Conservation (phyloP, 768 basidiomycete species). For the Amanita thiersii region DNA sequence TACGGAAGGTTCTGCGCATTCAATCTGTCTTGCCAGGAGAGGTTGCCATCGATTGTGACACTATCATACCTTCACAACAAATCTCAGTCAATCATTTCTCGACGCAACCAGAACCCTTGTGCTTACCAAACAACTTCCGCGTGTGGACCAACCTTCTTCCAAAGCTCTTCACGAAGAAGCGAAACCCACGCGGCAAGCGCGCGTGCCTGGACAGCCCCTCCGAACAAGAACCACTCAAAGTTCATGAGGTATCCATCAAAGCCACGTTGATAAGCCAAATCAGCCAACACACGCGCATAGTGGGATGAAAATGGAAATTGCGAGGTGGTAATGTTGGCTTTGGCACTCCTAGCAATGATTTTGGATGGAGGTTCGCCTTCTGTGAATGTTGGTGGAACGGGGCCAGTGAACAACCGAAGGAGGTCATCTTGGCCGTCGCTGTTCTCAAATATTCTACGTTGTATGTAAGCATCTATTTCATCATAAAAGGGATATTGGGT, state of each 20-base stretch:
- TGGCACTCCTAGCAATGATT: constrained; percentile 17
- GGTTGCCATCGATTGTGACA: constrained; percentile 46
- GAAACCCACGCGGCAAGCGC: constrained; percentile 64
- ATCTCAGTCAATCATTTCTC: constrained; percentile 1
- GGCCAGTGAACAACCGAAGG: constrained; percentile 60
- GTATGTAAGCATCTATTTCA: background rate
- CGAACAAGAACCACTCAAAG: constrained; percentile 51
- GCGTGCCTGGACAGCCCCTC: constrained; percentile 48
- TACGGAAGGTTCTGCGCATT: constrained; percentile 67
- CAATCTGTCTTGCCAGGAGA: constrained; percentile 69
- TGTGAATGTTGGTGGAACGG: too few relatives aligned
- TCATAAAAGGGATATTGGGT: background rate
- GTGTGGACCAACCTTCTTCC: constrained; percentile 52
- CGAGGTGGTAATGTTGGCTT: too few relatives aligned
- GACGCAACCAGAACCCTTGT: background rate
- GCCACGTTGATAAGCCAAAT: constrained; percentile 63
- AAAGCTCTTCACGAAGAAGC: constrained; percentile 51
- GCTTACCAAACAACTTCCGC: constrained; percentile 64
- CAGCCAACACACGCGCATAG: constrained; percentile 62
- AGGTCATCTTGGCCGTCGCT: constrained; percentile 43
- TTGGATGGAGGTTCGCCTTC: too few relatives aligned
- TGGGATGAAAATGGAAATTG: constrained; percentile 53
- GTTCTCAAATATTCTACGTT: constrained; percentile 53
- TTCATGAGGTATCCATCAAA: constrained; percentile 85
- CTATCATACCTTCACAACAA: constrained; percentile 68